Conservation (phyloP, 768 basidiomycete species). For the Mycena metata region DNA sequence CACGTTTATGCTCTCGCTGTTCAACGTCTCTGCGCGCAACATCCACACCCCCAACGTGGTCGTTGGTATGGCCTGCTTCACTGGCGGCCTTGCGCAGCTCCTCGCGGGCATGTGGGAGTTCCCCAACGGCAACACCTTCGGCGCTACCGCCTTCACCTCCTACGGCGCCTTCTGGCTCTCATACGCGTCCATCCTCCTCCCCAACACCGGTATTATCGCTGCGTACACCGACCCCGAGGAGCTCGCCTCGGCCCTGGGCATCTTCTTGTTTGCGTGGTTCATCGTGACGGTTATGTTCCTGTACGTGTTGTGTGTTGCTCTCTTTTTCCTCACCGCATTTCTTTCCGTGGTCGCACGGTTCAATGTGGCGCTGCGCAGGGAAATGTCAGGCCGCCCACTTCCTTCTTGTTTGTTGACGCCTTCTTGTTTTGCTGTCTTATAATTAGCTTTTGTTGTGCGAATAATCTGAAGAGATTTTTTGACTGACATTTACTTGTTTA, state of each 20-base stretch:
- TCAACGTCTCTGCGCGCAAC: constrained; percentile 71
- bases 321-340: no score
- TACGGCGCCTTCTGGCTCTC: constrained; percentile 94
- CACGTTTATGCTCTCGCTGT: constrained; percentile 83
- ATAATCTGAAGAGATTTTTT: no score
- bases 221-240: constrained; percentile 65
- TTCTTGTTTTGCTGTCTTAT: no score
- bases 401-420: no score
- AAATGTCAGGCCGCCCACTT: no score
- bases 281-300: constrained; percentile 77
- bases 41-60: constrained; percentile 77
- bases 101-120: constrained; percentile 94
- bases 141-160: constrained; percentile 83
- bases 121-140: constrained; percentile 76
- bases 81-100: constrained; percentile 88
- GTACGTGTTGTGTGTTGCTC: constrained; percentile 56
- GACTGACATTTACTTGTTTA: no score
- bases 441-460: no score
- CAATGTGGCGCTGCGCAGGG: no score
- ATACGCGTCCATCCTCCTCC: constrained; percentile 79
- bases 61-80: constrained; percentile 88
- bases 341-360: no score
- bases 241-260: constrained; percentile 70
- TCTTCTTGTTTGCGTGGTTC: constrained; percentile 84
- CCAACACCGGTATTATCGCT: constrained; percentile 70